Percentiles rank a stretch among this genome's conserved stretches.
Evolutionary conservation across 768 basidiomycete species (phyloP).

Genomic region (Boletus sp.): DNA sequence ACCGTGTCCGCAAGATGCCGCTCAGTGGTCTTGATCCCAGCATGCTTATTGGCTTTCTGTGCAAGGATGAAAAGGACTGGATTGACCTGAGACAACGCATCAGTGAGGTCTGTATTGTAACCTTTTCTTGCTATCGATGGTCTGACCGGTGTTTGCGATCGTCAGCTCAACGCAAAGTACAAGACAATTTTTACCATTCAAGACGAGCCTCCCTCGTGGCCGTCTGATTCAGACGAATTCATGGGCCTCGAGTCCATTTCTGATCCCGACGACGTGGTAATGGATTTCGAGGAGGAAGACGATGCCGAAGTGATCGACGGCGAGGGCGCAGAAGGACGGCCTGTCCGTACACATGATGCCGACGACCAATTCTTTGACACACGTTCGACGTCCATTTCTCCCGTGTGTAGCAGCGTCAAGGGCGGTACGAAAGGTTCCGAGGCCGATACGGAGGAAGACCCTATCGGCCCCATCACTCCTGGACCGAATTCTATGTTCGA

Average conservation of each 20-base stretch:
- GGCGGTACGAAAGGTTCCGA: conserved; percentile 49
- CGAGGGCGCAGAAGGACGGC: conserved; percentile 31
- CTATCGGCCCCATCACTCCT: conserved; percentile 68
- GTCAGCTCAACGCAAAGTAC: conserved; percentile 42
- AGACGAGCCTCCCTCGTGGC: conserved; percentile 86
- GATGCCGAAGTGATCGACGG: conserved; percentile 32
- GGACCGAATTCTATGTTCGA: conserved; percentile 43
- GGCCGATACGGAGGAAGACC: conserved; percentile 70
- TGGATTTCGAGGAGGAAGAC: conserved; percentile 52
- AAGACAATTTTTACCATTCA: conserved; percentile 83
- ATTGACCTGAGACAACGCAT: conserved; percentile 72
- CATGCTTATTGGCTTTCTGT: conserved; percentile 94
- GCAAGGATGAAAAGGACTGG: conserved; percentile 84
- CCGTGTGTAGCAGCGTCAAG: conserved; percentile 37
- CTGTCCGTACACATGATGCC: conserved; percentile 28
- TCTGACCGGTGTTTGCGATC: conserved; percentile 6
- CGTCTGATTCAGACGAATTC: conserved; percentile 64
- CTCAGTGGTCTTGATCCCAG: conserved; percentile 90
- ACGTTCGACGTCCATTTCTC: conserved; percentile 43
- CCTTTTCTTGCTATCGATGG: background rate
- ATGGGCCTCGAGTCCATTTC: conserved; percentile 84
- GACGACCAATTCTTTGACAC: conserved; percentile 58
- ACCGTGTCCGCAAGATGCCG: conserved; percentile 95
- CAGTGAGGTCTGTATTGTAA: conserved; percentile 54
- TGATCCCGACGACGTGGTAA: conserved; percentile 68